Base-by-base conservation (phyloP, 208 protist genomes). In the Acanthamoeba divionensis region DNA sequence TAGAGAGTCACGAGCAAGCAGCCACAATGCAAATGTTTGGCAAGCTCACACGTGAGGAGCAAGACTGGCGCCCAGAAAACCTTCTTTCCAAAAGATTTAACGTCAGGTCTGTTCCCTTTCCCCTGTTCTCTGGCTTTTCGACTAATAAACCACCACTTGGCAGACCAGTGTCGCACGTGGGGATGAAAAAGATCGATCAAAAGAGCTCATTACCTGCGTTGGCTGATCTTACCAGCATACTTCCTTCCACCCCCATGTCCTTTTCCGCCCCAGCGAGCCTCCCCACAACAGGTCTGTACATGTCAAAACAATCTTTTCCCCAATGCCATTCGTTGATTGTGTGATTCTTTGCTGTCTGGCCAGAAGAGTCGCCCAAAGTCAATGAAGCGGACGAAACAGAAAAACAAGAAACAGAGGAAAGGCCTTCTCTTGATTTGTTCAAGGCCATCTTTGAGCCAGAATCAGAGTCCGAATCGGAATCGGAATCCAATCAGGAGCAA, bases 1-100 rank as follows among this genome's bases (percentile, higher is more conserved):
- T 45, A 3, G 75, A 85, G 12, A 33, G 7, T 8, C n/a, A 85
- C 21, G 29, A 33, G 10, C 75, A 85, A 21, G 75, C 75, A 2
- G 75, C 75, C 29, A 18, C 75, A 2, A 89, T 75, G 62, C 44
- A 89, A 62, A 73, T 89, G 77, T 66, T 86, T 44, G 77, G 77
- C 33, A 69, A 52, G 29, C 82, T 60, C 15, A 60, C 62, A 15
- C 82, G 82, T 3, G 73, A 24, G 18, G 82, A 89, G 36, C 45
- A 77, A 45, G 82, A 89, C 38, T 89, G 82, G 82, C 45, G 21
- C 15, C 82, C 82, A 18, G 57, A 9, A 2, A 77, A 41, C 12
- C 82, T 89, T 62, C 31, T 89, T 5, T 89, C 60, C 38, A 89
- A 89, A 41, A 54, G 82, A 38, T 89, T 89, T 45, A 89, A 89